Percentiles rank a stretch among this genome's conserved stretches.
These are phyloP conservation scores for Scytalidium sp. DNA, from an alignment of 2,329 filamentous ascomycete species.

Conservation along the genomic window DNA sequence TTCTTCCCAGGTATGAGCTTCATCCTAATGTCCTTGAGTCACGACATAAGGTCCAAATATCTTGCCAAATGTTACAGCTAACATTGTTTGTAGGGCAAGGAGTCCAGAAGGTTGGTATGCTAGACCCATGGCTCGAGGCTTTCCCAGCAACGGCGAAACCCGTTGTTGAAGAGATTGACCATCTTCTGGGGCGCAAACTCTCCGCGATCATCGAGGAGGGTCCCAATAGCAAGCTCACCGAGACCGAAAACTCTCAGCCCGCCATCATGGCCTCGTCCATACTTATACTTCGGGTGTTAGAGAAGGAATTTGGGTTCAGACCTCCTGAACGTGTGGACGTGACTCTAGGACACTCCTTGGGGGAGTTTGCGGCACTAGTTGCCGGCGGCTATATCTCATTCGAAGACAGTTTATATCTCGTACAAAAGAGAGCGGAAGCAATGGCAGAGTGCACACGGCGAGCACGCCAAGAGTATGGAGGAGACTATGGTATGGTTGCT, in stretches of 20 bases:
- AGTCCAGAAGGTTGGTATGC: conserved; percentile 86
- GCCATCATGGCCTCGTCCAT: conserved; percentile 96
- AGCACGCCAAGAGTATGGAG: conserved; percentile 65
- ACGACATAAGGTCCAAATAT: neutral
- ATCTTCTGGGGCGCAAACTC: conserved; percentile 69
- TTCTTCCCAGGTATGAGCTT: conserved; percentile 33
- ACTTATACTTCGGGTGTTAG: conserved; percentile 82
- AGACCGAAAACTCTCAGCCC: conserved; percentile 85
- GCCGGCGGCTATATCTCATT: conserved; percentile 79
- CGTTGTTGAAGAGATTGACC: conserved; percentile 85
- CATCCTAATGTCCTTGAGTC: neutral
- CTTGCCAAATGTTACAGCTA: conserved; percentile 5
- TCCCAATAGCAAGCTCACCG: conserved; percentile 72
- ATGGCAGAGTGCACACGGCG: conserved; percentile 75
- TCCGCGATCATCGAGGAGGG: conserved; percentile 77
- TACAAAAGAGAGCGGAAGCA: conserved; percentile 73
- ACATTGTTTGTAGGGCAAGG: conserved; percentile 64
- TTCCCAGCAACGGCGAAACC: conserved; percentile 75
- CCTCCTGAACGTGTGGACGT: conserved; percentile 71
- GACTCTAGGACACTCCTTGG: conserved; percentile 84
- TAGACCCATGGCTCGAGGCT: conserved; percentile 78
- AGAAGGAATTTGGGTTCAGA: conserved; percentile 79
- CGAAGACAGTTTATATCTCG: conserved; percentile 72
- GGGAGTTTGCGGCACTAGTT: conserved; percentile 89
- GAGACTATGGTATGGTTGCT: conserved; percentile 92